These are phyloP conservation scores for Rhodotorula kratochvilovae DNA, from an alignment of 768 basidiomycete species.

Conservation along the genomic window DNA sequence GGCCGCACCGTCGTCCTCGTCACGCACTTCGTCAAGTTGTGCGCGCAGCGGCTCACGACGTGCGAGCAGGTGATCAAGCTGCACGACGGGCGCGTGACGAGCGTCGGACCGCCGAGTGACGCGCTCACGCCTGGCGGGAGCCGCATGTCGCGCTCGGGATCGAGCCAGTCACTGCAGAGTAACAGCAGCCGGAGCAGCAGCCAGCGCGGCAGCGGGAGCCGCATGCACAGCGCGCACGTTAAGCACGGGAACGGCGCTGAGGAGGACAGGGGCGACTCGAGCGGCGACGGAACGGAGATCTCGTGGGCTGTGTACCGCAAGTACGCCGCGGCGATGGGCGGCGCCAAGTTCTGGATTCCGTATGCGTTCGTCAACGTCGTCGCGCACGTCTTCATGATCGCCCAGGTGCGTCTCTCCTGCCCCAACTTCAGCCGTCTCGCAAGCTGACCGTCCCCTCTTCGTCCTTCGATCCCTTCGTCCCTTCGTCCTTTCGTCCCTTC, in stretches of 20 bases:
- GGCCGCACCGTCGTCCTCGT: slow-evolving; percentile 64
- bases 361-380: slow-evolving; percentile 30
- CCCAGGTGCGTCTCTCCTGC: slow-evolving; percentile 13
- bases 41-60: slow-evolving; percentile 8
- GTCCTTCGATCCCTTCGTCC: background rate
- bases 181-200: background rate
- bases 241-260: slow-evolving; percentile 16
- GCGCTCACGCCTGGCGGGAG: slow-evolving; percentile 4
- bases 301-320: slow-evolving; percentile 19
- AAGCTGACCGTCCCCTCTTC: background rate
- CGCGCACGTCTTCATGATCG: slow-evolving; percentile 36
- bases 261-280: slow-evolving; percentile 4
- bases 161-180: background rate
- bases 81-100: slow-evolving; percentile 6
- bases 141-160: slow-evolving; percentile 9
- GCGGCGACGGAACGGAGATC: slow-evolving; percentile 13
- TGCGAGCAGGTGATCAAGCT: slow-evolving; percentile 24
- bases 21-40: slow-evolving; percentile 48
- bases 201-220: background rate
- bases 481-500: no score
- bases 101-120: slow-evolving; percentile 3
- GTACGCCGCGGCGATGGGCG: slow-evolving; percentile 32
- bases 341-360: slow-evolving; percentile 13
- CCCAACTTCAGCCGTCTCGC: background rate
- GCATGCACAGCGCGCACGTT: slow-evolving; percentile 6